Base-by-base conservation (phyloP, 495 filamentous ascomycete genomes). In the Penicillium longicatenatum region DNA sequence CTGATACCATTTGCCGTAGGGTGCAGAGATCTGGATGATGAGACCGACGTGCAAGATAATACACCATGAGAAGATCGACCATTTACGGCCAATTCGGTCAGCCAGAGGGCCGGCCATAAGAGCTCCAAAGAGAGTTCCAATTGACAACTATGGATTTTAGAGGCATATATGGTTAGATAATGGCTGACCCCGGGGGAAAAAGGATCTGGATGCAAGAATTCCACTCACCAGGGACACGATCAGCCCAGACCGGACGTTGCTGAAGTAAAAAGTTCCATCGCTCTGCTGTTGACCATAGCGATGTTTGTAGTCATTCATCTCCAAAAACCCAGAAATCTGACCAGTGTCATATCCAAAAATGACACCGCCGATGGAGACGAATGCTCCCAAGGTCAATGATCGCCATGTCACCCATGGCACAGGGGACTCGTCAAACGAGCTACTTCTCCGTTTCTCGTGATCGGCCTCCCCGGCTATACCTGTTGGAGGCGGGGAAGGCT, bases 331-430 rank as follows among this genome's bases (percentile, higher is more conserved):
- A 0, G 74, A 79, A 31, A 83, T 82, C 41, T 82, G 79, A 19
- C 79, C 78, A n/a, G 71, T 71, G 57, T 79, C 74, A 50, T 79
- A 79, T 11, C 76, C 73, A 42, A 78, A 79, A 30, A 90, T 83
- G 50, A 90, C 84, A 45, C 87, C 88, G 31, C 86, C 86, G 62
- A 91, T 87, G 1, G 88, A 83, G 1, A 83, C 78, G 39, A 83
- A 74, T 0, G 79, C 62, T 2, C 78, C 79, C 60, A 84, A 78
- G 10, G 70, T 41, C 21, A 82, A 57, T 3, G 78, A 75, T 8
- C 75, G 68, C 64, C 71, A 72, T 22, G 80, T 83, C 5, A 83
- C 54, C 33, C 71, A 70, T 2, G 69, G 73, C 1, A 79, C 62
- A 4, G 60, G 69, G 3, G 65, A 62, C 29, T 80, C 72, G 12